Evolutionary conservation across 2,329 filamentous ascomycete species (phyloP).

Genomic region (Geosmithia flava): DNA sequence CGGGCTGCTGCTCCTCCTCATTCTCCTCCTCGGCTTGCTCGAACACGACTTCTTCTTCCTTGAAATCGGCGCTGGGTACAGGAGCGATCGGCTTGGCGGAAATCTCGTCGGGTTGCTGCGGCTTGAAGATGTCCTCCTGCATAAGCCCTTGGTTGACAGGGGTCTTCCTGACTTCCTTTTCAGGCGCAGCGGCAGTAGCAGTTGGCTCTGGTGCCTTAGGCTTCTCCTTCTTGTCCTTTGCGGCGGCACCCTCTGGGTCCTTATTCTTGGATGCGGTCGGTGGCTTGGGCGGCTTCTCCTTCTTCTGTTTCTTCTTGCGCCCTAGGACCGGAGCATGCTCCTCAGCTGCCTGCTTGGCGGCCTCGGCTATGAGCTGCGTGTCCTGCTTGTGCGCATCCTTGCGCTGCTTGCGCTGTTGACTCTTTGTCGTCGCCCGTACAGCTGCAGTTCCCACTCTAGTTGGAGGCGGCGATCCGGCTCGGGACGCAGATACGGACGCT

Average conservation of each 20-base stretch:
- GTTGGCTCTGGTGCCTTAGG: neutral
- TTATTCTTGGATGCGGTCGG: constrained; percentile 1
- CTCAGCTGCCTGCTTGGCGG: constrained; percentile 36
- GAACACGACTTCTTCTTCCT: neutral
- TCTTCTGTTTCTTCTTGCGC: constrained; percentile 78
- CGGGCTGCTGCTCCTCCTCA: constrained; percentile 3
- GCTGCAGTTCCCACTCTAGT: constrained; percentile 55
- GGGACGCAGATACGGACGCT: constrained; percentile 52
- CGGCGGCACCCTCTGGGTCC: constrained; percentile 1
- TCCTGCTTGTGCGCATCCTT: constrained; percentile 57
- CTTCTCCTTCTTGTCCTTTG: constrained; percentile 2
- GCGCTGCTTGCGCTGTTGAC: constrained; percentile 64
- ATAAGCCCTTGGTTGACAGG: neutral
- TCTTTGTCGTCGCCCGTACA: constrained; percentile 61
- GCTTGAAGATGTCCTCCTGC: no score
- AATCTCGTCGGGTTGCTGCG: neutral
- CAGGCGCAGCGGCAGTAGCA: constrained; percentile 1
- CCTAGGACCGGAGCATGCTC: constrained; percentile 62
- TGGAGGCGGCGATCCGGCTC: constrained; percentile 61
- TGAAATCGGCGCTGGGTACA: neutral
- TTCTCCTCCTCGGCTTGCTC: neutral
- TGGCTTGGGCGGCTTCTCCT: constrained; percentile 38
- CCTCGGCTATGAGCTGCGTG: constrained; percentile 37
- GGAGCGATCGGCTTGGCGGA: neutral
- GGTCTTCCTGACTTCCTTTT: neutral